Conservation (phyloP, 164 flowering plant genomes). For the Stephania japonica region DNA sequence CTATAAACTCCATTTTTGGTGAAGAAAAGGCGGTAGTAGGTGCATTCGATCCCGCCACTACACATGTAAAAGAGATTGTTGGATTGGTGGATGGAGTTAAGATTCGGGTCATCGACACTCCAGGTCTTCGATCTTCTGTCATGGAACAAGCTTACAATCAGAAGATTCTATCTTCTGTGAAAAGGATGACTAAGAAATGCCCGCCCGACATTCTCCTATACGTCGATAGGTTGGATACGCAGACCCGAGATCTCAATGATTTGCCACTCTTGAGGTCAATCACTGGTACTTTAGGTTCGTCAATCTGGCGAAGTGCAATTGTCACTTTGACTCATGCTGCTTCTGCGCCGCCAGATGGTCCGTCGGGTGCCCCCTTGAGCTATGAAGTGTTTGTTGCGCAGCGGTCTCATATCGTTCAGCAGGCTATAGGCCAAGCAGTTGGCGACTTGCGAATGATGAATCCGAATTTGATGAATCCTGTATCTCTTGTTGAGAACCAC, state of each 20-base stretch:
- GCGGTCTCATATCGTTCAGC: slow-evolving; percentile 80
- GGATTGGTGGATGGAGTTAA: slow-evolving; percentile 71
- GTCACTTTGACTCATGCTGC: slow-evolving; percentile 87
- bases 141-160: slow-evolving; percentile 67
- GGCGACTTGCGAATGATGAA: slow-evolving; percentile 83
- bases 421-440: slow-evolving; percentile 79
- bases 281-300: slow-evolving; percentile 49
- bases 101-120: slow-evolving; percentile 73
- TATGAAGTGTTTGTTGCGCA: slow-evolving; percentile 87
- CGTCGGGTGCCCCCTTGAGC: slow-evolving; percentile 74
- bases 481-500: slow-evolving; percentile 88
- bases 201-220: slow-evolving; percentile 84
- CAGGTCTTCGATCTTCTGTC: slow-evolving; percentile 69
- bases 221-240: slow-evolving; percentile 79
- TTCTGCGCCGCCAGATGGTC: slow-evolving; percentile 96
- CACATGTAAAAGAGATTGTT: slow-evolving; percentile 49
- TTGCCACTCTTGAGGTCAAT: slow-evolving; percentile 65
- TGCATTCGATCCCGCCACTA: slow-evolving; percentile 73
- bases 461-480: slow-evolving; percentile 77
- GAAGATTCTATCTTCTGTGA: slow-evolving; percentile 49
- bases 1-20: slow-evolving; percentile 84
- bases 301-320: slow-evolving; percentile 81
- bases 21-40: slow-evolving; percentile 52
- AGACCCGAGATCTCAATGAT: slow-evolving; percentile 83
- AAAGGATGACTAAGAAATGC: slow-evolving; percentile 62